Base-by-base conservation (phyloP, 768 basidiomycete genomes). In the Kwoniella bestiolae region DNA sequence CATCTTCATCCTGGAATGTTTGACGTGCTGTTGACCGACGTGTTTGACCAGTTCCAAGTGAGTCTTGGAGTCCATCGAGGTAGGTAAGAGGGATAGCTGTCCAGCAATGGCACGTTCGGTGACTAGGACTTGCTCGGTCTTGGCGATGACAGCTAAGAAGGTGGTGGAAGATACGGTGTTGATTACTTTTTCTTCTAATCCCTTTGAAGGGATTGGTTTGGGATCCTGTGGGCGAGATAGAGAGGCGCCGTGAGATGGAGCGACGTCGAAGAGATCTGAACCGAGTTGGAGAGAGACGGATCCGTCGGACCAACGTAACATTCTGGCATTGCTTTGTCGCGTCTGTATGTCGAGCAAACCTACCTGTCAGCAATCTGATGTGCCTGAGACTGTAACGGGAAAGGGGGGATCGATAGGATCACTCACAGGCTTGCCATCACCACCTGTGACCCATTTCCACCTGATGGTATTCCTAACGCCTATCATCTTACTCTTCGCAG, bases 281-380 rank as follows among this genome's bases (percentile, higher is more conserved):
- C 96, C 96, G 60, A 99, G 83, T 68, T 91, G 90, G 31, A 99
- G 86, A 72, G 93, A 94, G 62, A 93, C 82, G 14, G 90, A 86
- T 16, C 95, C 95, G 78, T 99, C 96, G 5, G 94, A 96, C 96
- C 96, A 99, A 14, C 90, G 87, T 63, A 99, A 87, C 41, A 97
- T 83, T 31, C 94, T 89, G 68, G 90, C 88, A 77, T 99, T 99
- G 16, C 92, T 92, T 83, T 94, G 90, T 69, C 89, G 86, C 70
- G 82, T 84, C 94, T 96, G 79, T 18, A 31, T 58, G n/a, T n/a
- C n/a, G n/a, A n/a, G n/a, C n/a, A n/a, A n/a, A n/a, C n/a, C n/a
- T n/a, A n/a, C n/a, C n/a, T n/a, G n/a, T n/a, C n/a, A n/a, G n/a
- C n/a, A n/a, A n/a, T n/a, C n/a, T n/a, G n/a, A n/a, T n/a, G n/a